Evolutionary conservation across 1,284 basidiomycete genomes (phyloP).

Genomic region (Pseudozyma hubeiensis): DNA sequence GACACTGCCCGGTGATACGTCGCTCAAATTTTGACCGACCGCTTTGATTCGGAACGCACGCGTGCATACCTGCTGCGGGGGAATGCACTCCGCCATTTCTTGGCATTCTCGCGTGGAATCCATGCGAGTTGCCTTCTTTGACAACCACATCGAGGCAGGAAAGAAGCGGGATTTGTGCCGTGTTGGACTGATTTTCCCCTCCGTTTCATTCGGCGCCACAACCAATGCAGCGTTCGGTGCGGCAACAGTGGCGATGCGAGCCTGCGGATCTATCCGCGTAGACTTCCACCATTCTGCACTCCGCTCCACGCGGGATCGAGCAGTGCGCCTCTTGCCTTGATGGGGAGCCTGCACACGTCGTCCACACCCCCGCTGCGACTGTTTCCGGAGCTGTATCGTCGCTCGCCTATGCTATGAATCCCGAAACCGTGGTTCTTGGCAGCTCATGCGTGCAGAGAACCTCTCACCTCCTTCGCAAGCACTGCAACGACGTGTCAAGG

Average conservation of each 20-base stretch:
- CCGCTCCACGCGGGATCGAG: background rate
- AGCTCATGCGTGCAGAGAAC: background rate
- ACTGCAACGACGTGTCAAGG: too few relatives aligned
- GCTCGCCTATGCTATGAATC: background rate
- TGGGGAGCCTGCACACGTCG: too few relatives aligned
- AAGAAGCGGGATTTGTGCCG: background rate
- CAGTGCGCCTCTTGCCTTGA: too few relatives aligned
- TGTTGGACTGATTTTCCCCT: too few relatives aligned
- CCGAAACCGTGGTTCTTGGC: background rate
- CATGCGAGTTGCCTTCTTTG: background rate
- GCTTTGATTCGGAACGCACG: background rate
- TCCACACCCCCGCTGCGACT: too few relatives aligned
- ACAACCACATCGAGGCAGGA: background rate
- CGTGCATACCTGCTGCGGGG: slow-evolving; percentile 1
- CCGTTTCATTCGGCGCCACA: background rate
- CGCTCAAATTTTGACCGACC: background rate
- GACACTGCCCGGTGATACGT: too few relatives aligned
- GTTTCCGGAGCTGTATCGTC: background rate
- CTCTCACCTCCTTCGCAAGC: too few relatives aligned
- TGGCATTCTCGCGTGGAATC: slow-evolving; percentile 7
- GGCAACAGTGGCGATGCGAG: background rate
- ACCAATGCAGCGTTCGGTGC: background rate
- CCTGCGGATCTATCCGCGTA: slow-evolving; percentile 7
- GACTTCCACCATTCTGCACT: background rate
- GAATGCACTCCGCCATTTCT: slow-evolving; percentile 12